Base-by-base conservation (phyloP, 2,329 filamentous ascomycete species). In the Alternaria burnsii region DNA sequence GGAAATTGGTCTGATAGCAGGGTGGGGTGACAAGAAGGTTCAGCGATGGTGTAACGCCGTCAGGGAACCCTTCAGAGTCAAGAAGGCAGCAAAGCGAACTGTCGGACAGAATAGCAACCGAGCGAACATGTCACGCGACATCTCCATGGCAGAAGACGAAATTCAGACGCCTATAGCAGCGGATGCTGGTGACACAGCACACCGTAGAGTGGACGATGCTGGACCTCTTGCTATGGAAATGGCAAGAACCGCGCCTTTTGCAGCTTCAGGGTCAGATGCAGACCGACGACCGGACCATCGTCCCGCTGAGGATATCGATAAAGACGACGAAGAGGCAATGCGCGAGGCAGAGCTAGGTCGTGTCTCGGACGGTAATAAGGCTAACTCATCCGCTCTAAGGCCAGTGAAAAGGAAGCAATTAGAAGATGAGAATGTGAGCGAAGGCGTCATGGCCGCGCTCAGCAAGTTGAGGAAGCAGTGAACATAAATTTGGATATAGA, bases 1-100 rank as follows among this genome's bases (percentile, higher is more conserved):
- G 75, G 91, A 97, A 78, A 86, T 99, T 36, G 88, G 89, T 14
- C 82, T 92, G 63, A 88, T 99, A n/a, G 87, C 89, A 30, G 95
- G 95, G 1, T 99, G 94, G 94, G 95, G 95, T 34, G 92, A 96
- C 79, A 93, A 92, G 81, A 99, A 99, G 79, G 93, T 97, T 22
- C 90, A 91, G 78, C 87, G 88, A 59, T 98, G 94, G 94, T 90
- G 86, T 68, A 86, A 84, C 58, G 90, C 91, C 10, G 91, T 97
- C 1, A 87, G 92, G 61, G 93, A 97, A 78, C 92, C 93, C 0
- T 97, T 98, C 71, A 83, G 92, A 59, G 88, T 90, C 5, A 88
- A 89, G 70, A 91, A 90, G 71, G 87, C 91, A 2, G 87, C 85
- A n/a, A 91, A 82, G 66, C 77, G 83, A 40, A 82, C 79, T n/a